phyloP scores from a whole-genome alignment of 805 yeast genomes.

The Starmerella scarabaei region DNA sequence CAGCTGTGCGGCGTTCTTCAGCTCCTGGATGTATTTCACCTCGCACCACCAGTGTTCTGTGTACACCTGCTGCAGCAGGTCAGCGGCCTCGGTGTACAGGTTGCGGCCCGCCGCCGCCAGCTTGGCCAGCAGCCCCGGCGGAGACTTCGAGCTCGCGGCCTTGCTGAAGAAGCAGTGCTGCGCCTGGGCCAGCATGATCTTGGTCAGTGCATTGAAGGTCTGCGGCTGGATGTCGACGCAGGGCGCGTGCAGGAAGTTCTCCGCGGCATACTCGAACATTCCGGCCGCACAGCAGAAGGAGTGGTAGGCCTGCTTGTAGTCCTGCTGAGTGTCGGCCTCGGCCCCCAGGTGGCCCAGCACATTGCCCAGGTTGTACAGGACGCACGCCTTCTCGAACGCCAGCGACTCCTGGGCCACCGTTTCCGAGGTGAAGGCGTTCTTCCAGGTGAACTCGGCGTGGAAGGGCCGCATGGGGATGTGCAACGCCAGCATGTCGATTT shows the following conservation, averaged over 20 bases:
- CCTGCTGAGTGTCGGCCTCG: slow-evolving; percentile 24
- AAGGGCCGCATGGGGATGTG: slow-evolving; percentile 45
- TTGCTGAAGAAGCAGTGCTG: slow-evolving; percentile 70
- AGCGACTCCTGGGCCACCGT: slow-evolving; percentile 55
- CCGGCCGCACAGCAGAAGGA: slow-evolving; percentile 68
- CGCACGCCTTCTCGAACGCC: slow-evolving; percentile 81
- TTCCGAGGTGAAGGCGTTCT: slow-evolving; percentile 47
- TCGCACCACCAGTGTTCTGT: slow-evolving; percentile 32
- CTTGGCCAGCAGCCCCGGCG: slow-evolving; percentile 61
- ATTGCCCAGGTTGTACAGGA: slow-evolving; percentile 66
- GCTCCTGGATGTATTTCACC: slow-evolving; percentile 38
- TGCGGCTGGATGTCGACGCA: slow-evolving; percentile 60
- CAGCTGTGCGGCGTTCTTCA: slow-evolving; percentile 41
- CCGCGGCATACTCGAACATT: slow-evolving; percentile 53
- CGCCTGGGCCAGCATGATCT: slow-evolving; percentile 70
- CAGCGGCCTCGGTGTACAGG: slow-evolving; percentile 41
- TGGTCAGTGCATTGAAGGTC: slow-evolving; percentile 49
- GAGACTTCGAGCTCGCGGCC: slow-evolving; percentile 35
- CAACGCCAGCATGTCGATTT: slow-evolving; percentile 64
- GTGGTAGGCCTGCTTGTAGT: slow-evolving; percentile 47
- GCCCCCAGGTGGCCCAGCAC: slow-evolving; percentile 38
- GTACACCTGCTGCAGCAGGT: slow-evolving; percentile 27
- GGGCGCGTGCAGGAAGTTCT: slow-evolving; percentile 82
- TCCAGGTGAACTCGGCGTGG: slow-evolving; percentile 60
- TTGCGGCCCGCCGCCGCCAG: slow-evolving; percentile 51